Base-by-base conservation (phyloP, 768 basidiomycete species). In the Mycena epipterygia region DNA sequence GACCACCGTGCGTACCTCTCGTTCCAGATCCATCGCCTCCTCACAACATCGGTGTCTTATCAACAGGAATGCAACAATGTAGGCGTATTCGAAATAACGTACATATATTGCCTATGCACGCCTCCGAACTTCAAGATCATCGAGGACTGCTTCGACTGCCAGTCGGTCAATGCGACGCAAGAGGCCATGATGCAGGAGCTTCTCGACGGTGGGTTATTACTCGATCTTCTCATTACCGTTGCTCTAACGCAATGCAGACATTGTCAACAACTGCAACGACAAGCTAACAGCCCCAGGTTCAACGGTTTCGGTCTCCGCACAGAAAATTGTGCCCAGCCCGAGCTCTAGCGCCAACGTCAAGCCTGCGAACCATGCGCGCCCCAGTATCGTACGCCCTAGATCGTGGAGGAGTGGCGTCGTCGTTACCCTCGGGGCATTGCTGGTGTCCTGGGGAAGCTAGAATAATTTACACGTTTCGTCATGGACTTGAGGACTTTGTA, bases 71-170 rank as follows among this genome's bases (percentile, higher is more conserved):
- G 72, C 64, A 62, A 61, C 37, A 55, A 37, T 21, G 72, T 73
- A 19, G 72, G 72, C 35, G 33, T 73, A 27, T 73, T 33, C 68
- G 67, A 73, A 17, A 73, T 73, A 35, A 73, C 72, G 19, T 73
- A 60, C 53, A 73, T 73, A 32, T 73, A 73, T 48, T 73, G 72
- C 37, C 67, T 69, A 73, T 73, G 72, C 64, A 69, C 72, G 33
- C 67, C 72, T 9, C 19, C 39, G 25, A 73, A 73, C 64, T 61
- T 73, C 32, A 17, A 37, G 11, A 73, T 73, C 58, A 62, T 73
- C 46, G 63, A 69, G 30, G 53, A 57, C 48, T 73, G 72, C 58
- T 73, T 73, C 44, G 39, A 73, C 37, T 73, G 72, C 48, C 72
- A 73, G 44, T 55, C 72, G 0, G 72, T 73, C 5, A 73, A 73